Conservation (phyloP, 2,329 filamentous ascomycete genomes). For the Trichoderma afroharzianum region DNA sequence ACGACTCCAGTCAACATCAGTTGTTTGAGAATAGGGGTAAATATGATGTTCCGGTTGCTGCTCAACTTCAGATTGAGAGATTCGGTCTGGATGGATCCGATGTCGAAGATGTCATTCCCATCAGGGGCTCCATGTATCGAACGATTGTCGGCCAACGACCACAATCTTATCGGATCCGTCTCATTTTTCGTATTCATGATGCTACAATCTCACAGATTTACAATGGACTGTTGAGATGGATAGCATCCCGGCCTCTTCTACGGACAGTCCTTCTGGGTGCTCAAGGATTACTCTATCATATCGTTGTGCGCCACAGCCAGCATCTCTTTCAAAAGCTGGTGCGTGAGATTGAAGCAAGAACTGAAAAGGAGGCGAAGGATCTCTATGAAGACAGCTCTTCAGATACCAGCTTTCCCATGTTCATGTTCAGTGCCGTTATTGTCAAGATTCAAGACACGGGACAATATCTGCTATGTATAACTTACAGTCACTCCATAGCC, state of each 20-base stretch:
- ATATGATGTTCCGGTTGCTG: conserved; percentile 12
- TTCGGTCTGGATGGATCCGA: conserved; percentile 23
- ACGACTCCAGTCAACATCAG: background rate
- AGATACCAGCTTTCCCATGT: conserved; percentile 22
- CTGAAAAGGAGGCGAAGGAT: conserved; percentile 23
- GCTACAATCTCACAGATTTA: conserved; percentile 24
- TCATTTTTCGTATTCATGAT: conserved; percentile 29
- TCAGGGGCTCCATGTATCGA: conserved; percentile 30
- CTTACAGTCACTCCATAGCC: conserved; percentile 35
- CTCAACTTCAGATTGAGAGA: conserved; percentile 6
- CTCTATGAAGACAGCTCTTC: conserved; percentile 23
- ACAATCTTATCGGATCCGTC: conserved; percentile 34
- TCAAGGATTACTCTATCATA: conserved; percentile 26
- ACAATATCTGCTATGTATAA: conserved; percentile 26
- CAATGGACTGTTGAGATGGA: conserved; percentile 26
- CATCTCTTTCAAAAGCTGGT: conserved; percentile 29
- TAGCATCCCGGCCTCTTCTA: conserved; percentile 29
- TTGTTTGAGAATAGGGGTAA: background rate
- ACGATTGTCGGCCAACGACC: conserved; percentile 31
- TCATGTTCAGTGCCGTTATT: conserved; percentile 32
- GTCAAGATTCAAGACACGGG: conserved; percentile 22
- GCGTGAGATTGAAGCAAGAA: conserved; percentile 21
- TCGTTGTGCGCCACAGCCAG: conserved; percentile 23
- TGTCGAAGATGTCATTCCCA: conserved; percentile 30
- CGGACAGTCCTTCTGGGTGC: conserved; percentile 28